These are phyloP conservation scores for Trypanosoma theileri DNA, from an alignment of 208 protist species.

Conservation along the genomic window DNA sequence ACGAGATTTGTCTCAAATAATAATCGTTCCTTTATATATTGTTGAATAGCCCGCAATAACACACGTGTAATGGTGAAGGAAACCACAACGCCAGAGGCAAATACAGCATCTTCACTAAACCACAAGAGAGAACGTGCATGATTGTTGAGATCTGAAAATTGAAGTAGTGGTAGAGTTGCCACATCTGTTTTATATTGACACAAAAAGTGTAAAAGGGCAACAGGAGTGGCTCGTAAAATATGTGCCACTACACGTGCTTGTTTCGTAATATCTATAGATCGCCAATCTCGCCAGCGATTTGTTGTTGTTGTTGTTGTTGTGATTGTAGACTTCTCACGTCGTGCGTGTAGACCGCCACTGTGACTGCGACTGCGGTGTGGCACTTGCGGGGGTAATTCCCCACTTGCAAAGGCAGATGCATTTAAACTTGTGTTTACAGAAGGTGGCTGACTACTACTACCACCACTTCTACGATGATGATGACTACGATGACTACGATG, in stretches of 20 bases:
- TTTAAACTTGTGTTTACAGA: constrained; percentile 26
- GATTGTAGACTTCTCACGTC: constrained; percentile 10
- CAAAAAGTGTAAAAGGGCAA: constrained; percentile 55
- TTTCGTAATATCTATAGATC: constrained; percentile 38
- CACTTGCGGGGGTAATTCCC: constrained; percentile 15
- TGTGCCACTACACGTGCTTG: constrained; percentile 45
- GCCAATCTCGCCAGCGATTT: constrained; percentile 10
- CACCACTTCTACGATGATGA: constrained; percentile 12
- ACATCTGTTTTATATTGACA: constrained; percentile 66
- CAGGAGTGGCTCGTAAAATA: constrained; percentile 66
- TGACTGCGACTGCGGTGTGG: constrained; percentile 16
- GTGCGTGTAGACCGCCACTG: constrained; percentile 4
- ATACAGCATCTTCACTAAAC: constrained; percentile 14
- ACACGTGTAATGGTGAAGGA: constrained; percentile 48
- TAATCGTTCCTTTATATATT: constrained; percentile 58
- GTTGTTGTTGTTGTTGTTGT: constrained; percentile 10
- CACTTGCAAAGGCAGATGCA: constrained; percentile 9
- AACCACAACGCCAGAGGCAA: constrained; percentile 15
- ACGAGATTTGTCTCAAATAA: constrained; percentile 74
- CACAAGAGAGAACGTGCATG: constrained; percentile 6
- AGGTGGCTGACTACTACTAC: not conserved
- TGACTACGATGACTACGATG: not conserved
- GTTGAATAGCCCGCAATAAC: constrained; percentile 32
- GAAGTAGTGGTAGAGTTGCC: constrained; percentile 57
- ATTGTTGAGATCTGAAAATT: constrained; percentile 19